Evolutionary conservation across 495 filamentous ascomycete species (phyloP), one percentile per base, ranked within the genome.

Genomic region (Amniculicola lignicola): DNA sequence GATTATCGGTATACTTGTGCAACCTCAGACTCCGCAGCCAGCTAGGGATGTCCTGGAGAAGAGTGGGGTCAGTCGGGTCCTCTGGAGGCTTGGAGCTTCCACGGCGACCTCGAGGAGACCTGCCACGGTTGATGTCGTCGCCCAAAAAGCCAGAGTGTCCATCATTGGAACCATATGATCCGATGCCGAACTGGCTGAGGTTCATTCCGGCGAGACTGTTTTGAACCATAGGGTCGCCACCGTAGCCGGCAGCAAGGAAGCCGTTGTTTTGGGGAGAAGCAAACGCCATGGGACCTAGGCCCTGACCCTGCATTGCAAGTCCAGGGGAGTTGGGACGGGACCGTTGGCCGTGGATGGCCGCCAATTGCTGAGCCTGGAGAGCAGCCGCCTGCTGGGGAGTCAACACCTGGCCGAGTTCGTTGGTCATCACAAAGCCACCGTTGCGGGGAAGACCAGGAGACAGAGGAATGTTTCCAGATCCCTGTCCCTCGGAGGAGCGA

Each of bases 1-100:
- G 74, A 67, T 97, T 91, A 59, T 98, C 93, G 29, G 93, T 98
- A 72, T 98, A 98, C 75, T 98, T 98, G 75, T 98, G 93, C 62
- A 98, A 76, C 54, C 93, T 84, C 65, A 97, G 77, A 69, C 89
- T 96, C 73, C 93, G 84, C 68, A 98, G 77, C 93, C 93, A 98
- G 69, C 81, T 84, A 59, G 94, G 91, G 62, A 98, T 95, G 68
- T 98, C 93, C 75, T 94, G 89, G 69, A 98, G 77, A 59, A 98
- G 81, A 38, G 76, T 81, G 9, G 88, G 86, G 69, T 98, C 94
- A 11, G 92, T 96, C 9, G 93, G 93, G 67, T 98, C 93, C 75
- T 98, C 93, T 35, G 93, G 93, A 27, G 93, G 93, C 79, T 96
- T 96, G 36, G 89, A 95, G 73, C 86, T 96, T 59, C 94, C 93